Evolutionary conservation across 2,329 filamentous ascomycete genomes (phyloP).

Genomic region (Fusarium torulosum): DNA sequence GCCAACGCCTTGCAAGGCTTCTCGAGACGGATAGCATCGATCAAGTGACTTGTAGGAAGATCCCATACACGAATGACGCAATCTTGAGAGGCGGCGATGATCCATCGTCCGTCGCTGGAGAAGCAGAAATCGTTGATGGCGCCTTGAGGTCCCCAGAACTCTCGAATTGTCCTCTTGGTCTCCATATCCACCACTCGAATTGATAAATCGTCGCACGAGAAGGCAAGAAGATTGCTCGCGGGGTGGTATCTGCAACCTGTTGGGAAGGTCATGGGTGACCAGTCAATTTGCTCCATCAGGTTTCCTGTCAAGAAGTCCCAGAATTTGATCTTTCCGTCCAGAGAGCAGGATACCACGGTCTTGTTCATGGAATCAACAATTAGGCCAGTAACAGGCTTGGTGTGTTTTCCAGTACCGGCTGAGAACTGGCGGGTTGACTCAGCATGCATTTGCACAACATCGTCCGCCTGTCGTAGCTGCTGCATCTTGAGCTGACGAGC

Average conservation of each 20-base stretch:
- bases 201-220: slow-evolving; percentile 89
- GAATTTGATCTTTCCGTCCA: slow-evolving; percentile 96
- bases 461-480: slow-evolving; percentile 69
- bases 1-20: slow-evolving; percentile 85
- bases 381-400: slow-evolving; percentile 84
- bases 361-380: slow-evolving; percentile 91
- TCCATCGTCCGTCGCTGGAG: slow-evolving; percentile 93
- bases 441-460: slow-evolving; percentile 67
- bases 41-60: slow-evolving; percentile 92
- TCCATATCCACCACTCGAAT: slow-evolving; percentile 91
- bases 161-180: slow-evolving; percentile 90
- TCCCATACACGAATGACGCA: slow-evolving; percentile 90
- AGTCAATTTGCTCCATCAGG: slow-evolving; percentile 84
- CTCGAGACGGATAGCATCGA: slow-evolving; percentile 87
- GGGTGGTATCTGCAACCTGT: slow-evolving; percentile 84
- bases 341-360: slow-evolving; percentile 83
- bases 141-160: slow-evolving; percentile 85
- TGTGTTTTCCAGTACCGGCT: slow-evolving; percentile 78
- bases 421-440: slow-evolving; percentile 59
- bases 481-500: slow-evolving; percentile 79
- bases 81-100: slow-evolving; percentile 88
- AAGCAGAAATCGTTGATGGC: slow-evolving; percentile 86
- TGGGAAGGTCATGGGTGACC: slow-evolving; percentile 80
- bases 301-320: slow-evolving; percentile 94
- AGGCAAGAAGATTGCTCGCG: slow-evolving; percentile 85